Percentiles rank a stretch among this genome's conserved stretches.
Evolutionary conservation across 1,139 yeast genomes (phyloP).

Genomic region (Saccharomyces hybrid): DNA sequence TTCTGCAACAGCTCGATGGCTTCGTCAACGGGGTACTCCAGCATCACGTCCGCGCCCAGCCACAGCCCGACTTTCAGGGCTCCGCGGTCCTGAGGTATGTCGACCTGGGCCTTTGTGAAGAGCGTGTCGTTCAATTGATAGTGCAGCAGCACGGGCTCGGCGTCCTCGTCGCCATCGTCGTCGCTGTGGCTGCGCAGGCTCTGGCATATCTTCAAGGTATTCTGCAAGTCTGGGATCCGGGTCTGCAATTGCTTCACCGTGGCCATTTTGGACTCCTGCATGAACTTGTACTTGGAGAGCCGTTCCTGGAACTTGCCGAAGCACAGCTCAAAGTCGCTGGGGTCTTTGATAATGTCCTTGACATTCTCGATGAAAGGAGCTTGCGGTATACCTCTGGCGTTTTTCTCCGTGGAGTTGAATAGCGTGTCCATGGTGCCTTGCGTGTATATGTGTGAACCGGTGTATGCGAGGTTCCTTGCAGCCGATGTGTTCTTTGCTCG

Average conservation of each 20-base stretch:
- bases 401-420: slow-evolving; percentile 37
- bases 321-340: slow-evolving; percentile 62
- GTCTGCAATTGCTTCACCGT: slow-evolving; percentile 58
- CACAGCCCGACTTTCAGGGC: slow-evolving; percentile 60
- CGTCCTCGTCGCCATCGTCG: slow-evolving; percentile 36
- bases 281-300: slow-evolving; percentile 70
- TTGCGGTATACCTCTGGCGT: slow-evolving; percentile 92
- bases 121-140: slow-evolving; percentile 90
- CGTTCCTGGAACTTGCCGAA: slow-evolving; percentile 72
- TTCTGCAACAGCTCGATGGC: slow-evolving; percentile 63
- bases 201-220: slow-evolving; percentile 66
- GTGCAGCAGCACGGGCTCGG: slow-evolving; percentile 47
- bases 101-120: slow-evolving; percentile 69
- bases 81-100: slow-evolving; percentile 38
- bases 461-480: neutral
- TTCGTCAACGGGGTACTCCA: slow-evolving; percentile 85
- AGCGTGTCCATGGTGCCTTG: slow-evolving; percentile 23
- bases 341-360: slow-evolving; percentile 58
- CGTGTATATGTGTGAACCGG: neutral
- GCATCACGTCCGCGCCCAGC: slow-evolving; percentile 97
- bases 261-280: slow-evolving; percentile 73
- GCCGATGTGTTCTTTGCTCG: neutral
- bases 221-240: slow-evolving; percentile 85
- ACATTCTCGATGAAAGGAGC: slow-evolving; percentile 91
- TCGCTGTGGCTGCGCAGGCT: slow-evolving; percentile 42